phyloP scores from a whole-genome alignment of 345 rosid species.

The Aethionema arabicum region DNA sequence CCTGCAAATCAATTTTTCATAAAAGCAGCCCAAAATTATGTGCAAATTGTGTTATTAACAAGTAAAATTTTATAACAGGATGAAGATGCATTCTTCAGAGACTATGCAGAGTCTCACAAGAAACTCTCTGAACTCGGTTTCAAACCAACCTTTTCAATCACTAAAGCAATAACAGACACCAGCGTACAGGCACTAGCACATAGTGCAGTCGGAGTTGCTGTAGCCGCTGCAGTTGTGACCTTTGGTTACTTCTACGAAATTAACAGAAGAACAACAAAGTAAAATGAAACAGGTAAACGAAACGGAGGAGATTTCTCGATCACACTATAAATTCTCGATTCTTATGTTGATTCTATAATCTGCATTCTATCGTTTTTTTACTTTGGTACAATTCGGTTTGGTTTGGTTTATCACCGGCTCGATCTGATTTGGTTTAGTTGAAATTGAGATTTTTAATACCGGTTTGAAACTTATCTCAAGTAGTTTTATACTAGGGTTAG shows the following conservation, averaged over 20 bases:
- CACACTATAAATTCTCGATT: too few relatives aligned
- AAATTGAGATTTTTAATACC: neutral
- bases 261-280: constrained; percentile 64
- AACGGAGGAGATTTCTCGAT: neutral
- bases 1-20: too few relatives aligned
- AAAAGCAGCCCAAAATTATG: too few relatives aligned
- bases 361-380: neutral
- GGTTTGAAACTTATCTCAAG: neutral
- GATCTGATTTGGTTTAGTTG: neutral
- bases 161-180: constrained; percentile 46
- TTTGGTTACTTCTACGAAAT: constrained; percentile 66
- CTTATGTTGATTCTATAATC: too few relatives aligned
- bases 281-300: constrained; percentile 13
- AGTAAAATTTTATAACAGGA: constrained; percentile 42
- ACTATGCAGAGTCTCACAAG: constrained; percentile 74
- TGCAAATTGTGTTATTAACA: neutral
- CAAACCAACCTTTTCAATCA: constrained; percentile 41
- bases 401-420: neutral
- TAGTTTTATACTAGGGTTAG: too few relatives aligned
- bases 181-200: constrained; percentile 65
- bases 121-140: constrained; percentile 92
- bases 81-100: constrained; percentile 74
- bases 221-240: constrained; percentile 74
- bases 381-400: neutral
- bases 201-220: constrained; percentile 67